phyloP scores from a whole-genome alignment of 306 rosid species.

The Gastrolobium villosum region DNA sequence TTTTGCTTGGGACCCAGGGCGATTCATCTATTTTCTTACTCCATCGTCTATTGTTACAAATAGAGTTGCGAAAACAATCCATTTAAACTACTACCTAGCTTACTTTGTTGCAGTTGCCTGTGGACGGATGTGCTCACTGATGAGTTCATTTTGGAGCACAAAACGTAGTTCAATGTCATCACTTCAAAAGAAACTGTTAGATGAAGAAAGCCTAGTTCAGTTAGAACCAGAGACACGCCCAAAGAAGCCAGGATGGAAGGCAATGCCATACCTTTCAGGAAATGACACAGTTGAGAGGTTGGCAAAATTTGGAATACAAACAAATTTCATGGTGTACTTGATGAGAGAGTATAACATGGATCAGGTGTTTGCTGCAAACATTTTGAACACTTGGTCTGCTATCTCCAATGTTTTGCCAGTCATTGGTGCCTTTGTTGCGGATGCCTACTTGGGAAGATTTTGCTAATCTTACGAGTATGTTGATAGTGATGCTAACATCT shows the following conservation, averaged over 20 bases:
- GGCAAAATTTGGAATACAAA: conserved; percentile 50
- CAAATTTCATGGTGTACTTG: conserved; percentile 59
- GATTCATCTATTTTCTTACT: too few species aligned
- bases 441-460: conserved; percentile 52
- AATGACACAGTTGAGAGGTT: conserved; percentile 57
- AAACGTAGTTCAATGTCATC: conserved; percentile 31
- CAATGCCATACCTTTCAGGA: conserved; percentile 53
- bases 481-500: conserved; percentile 54
- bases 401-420: conserved; percentile 36
- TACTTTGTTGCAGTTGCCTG: too few species aligned
- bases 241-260: conserved; percentile 53
- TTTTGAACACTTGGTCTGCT: conserved; percentile 48
- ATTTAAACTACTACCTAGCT: too few species aligned
- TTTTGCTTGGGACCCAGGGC: too few species aligned
- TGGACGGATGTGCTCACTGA: not conserved
- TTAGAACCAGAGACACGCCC: not conserved
- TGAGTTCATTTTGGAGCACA: conserved; percentile 1
- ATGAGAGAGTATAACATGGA: conserved; percentile 56
- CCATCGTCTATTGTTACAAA: too few species aligned
- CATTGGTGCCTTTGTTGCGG: conserved; percentile 53
- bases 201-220: conserved; percentile 35
- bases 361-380: conserved; percentile 56
- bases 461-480: conserved; percentile 62
- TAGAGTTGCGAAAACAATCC: too few species aligned
- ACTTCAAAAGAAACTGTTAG: conserved; percentile 35